Evolutionary conservation across 805 yeast genomes (phyloP).

Genomic region (Suhomyces sp.): DNA sequence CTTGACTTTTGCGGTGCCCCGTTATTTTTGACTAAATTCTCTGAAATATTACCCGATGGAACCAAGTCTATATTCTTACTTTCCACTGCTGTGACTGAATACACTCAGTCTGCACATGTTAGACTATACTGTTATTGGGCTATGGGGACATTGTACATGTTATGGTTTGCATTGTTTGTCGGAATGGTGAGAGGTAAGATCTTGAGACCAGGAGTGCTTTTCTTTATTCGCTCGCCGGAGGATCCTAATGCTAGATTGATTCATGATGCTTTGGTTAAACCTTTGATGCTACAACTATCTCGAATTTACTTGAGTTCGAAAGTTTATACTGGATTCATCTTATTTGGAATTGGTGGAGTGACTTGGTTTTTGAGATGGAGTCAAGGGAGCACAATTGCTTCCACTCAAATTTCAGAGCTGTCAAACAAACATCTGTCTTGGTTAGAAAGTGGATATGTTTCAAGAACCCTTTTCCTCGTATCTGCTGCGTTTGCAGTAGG

Average conservation of each 20-base stretch:
- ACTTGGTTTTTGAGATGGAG: constrained; percentile 47
- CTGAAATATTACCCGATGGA: constrained; percentile 3
- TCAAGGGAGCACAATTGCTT: too few relatives aligned
- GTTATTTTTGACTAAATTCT: constrained; percentile 27
- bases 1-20: constrained; percentile 71
- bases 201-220: constrained; percentile 85
- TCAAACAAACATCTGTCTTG: too few relatives aligned
- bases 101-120: constrained; percentile 20
- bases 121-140: constrained; percentile 49
- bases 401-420: constrained; percentile 3
- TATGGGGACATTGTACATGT: constrained; percentile 84
- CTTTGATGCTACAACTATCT: constrained; percentile 68
- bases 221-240: constrained; percentile 90
- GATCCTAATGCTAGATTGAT: constrained; percentile 86
- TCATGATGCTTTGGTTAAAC: constrained; percentile 81
- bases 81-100: constrained; percentile 19
- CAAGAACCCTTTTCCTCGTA: neutral
- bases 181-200: constrained; percentile 74
- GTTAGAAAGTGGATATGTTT: neutral
- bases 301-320: constrained; percentile 70
- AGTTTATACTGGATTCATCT: constrained; percentile 71
- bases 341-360: constrained; percentile 70
- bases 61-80: constrained; percentile 18
- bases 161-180: constrained; percentile 78
- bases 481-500: neutral